Percentiles rank a stretch among this genome's conserved stretches.
Conservation (phyloP, 257 asterid species). For the Solanum habrochaites region DNA sequence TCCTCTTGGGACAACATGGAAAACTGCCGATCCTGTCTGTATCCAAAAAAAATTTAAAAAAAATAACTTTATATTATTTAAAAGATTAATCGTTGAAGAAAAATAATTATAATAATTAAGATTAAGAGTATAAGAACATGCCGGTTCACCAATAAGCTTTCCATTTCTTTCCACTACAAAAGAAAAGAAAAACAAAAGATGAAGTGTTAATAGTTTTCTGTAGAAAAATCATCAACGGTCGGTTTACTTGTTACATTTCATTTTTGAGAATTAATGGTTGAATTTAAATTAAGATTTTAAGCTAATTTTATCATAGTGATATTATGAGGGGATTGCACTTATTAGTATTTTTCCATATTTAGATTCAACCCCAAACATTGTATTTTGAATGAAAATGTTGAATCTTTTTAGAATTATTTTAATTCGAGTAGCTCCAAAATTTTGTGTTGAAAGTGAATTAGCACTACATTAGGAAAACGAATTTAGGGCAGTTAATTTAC, state of each 20-base stretch:
- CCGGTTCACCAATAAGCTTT: background rate
- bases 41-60: background rate
- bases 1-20: background rate
- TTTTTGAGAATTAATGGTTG: fast-evolving
- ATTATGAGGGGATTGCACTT: too few relatives aligned
- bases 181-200: background rate
- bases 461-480: too few relatives aligned
- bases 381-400: too few relatives aligned
- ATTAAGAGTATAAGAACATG: background rate
- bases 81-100: background rate
- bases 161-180: background rate
- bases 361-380: too few relatives aligned
- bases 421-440: background rate
- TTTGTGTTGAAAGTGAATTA: background rate
- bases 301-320: too few relatives aligned
- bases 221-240: background rate
- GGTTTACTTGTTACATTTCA: too few relatives aligned
- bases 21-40: background rate
- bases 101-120: background rate
- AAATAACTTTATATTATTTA: background rate
- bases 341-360: too few relatives aligned
- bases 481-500: too few relatives aligned
- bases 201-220: background rate
- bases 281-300: too few relatives aligned
- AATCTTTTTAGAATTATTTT: too few relatives aligned